Conservation (phyloP, 2,329 filamentous ascomycete species). For the Penicillium freii region DNA sequence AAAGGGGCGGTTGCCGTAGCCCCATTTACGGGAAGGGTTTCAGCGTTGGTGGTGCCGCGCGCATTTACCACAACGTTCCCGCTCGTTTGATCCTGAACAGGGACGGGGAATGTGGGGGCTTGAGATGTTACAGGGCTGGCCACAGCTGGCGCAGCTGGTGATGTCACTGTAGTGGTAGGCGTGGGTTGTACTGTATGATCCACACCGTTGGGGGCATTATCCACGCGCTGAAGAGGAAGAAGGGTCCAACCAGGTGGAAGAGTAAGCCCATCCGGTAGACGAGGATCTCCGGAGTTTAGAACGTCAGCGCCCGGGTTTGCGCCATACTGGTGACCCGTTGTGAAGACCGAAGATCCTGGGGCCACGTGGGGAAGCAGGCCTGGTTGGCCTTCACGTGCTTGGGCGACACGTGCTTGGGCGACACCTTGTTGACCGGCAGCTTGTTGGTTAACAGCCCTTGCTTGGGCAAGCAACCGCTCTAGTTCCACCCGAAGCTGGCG, state of each 20-base stretch:
- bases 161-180: slow-evolving; percentile 1
- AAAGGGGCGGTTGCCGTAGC: slow-evolving; percentile 6
- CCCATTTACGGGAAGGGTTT: not conserved
- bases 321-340: slow-evolving; percentile 31
- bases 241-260: slow-evolving; percentile 52
- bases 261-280: slow-evolving; percentile 51
- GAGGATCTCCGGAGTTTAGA: slow-evolving; percentile 44
- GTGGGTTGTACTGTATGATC: slow-evolving; percentile 1
- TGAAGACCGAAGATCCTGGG: slow-evolving; percentile 19
- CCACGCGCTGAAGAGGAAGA: slow-evolving; percentile 29
- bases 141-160: slow-evolving; percentile 1
- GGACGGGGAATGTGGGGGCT: not conserved
- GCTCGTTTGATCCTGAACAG: not conserved
- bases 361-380: slow-evolving; percentile 10
- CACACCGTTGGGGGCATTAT: slow-evolving; percentile 3
- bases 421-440: not conserved
- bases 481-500: slow-evolving; percentile 67
- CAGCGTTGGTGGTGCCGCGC: not conserved
- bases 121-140: not conserved
- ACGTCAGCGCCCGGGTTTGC: slow-evolving; percentile 30
- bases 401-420: not conserved
- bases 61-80: not conserved
- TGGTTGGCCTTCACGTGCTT: slow-evolving; percentile 1
- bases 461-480: slow-evolving; percentile 59
- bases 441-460: slow-evolving; percentile 10